These are phyloP conservation scores for Lichtheimia ornata DNA, from an alignment of 371 early-diverging fungal genomes.

Conservation along the genomic window DNA sequence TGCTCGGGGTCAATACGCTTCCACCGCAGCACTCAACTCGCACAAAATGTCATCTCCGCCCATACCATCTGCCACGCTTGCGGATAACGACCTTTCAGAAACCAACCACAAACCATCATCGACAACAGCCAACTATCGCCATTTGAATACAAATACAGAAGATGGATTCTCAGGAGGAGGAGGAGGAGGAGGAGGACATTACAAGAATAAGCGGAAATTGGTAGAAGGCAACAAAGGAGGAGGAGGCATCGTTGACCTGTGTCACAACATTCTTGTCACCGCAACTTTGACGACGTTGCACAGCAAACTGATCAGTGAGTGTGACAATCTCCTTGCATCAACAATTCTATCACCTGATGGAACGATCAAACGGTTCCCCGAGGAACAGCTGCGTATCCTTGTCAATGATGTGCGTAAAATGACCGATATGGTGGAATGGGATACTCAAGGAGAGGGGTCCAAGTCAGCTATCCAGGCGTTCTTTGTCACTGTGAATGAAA, in stretches of 20 bases:
- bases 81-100: too few species aligned
- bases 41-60: too few species aligned
- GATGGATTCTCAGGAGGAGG: too few species aligned
- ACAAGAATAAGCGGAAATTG: too few species aligned
- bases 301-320: conserved; percentile 41
- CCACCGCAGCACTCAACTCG: conserved; percentile 5
- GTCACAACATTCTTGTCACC: conserved; percentile 29
- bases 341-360: conserved; percentile 8
- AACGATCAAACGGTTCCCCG: conserved; percentile 20
- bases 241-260: not conserved
- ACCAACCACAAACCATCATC: too few species aligned
- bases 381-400: conserved; percentile 28
- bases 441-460: conserved; percentile 12
- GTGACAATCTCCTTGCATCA: conserved; percentile 32
- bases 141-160: too few species aligned
- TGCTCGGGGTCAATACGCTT: conserved; percentile 22
- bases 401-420: conserved; percentile 37
- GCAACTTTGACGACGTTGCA: conserved; percentile 45
- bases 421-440: conserved; percentile 50
- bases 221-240: not conserved
- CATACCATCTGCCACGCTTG: too few species aligned
- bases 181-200: too few species aligned
- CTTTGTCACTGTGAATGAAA: conserved; percentile 11
- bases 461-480: conserved; percentile 8
- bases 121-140: too few species aligned